phyloP scores from a whole-genome alignment of 2,329 filamentous ascomycete genomes.

The Graphiopsis chlorocephala region DNA sequence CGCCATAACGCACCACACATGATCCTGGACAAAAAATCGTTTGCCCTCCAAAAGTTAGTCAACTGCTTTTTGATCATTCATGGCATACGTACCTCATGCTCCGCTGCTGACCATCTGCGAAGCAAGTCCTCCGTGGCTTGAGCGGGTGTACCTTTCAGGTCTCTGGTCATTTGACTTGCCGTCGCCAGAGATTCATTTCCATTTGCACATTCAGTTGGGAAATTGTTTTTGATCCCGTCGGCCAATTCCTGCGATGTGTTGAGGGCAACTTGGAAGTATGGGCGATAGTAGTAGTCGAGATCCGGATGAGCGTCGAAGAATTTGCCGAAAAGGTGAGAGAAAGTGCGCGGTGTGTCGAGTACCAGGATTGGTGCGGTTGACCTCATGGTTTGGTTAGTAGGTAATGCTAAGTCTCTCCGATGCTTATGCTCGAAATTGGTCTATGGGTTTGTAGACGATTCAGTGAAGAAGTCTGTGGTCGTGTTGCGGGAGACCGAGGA shows the following conservation, averaged over 20 bases:
- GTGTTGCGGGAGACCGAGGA: background rate
- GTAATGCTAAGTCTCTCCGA: background rate
- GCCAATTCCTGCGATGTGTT: background rate
- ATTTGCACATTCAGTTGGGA: background rate
- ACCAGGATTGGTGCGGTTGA: background rate
- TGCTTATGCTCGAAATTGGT: background rate
- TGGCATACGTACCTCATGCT: background rate
- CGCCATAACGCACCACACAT: background rate
- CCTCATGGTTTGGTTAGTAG: background rate
- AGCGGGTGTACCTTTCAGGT: background rate
- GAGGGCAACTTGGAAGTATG: background rate
- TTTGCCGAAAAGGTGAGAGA: background rate
- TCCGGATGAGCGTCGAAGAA: background rate
- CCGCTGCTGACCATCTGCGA: background rate
- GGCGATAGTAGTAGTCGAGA: background rate
- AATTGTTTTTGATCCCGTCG: background rate
- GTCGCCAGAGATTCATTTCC: background rate
- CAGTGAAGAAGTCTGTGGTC: background rate
- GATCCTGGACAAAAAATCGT: background rate
- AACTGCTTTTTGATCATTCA: background rate
- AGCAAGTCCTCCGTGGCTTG: background rate
- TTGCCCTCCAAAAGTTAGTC: background rate
- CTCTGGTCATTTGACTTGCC: background rate
- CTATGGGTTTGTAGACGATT: background rate
- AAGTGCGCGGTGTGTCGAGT: background rate